These are phyloP conservation scores for Fusarium multiceps DNA, from an alignment of 2,329 filamentous ascomycete species.

Conservation along the genomic window DNA sequence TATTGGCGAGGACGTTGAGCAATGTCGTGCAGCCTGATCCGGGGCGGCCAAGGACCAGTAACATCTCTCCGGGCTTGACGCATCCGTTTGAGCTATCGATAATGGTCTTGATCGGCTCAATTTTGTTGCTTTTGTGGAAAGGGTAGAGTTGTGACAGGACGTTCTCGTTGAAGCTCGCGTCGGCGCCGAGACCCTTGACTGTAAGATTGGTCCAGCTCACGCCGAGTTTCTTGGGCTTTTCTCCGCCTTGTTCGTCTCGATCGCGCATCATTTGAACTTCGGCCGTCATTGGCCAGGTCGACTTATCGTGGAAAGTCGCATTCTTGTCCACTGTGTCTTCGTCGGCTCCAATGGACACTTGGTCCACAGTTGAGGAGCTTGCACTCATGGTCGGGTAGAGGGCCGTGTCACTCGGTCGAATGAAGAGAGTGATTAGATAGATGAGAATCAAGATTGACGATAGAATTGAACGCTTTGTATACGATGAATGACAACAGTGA, in stretches of 20 bases:
- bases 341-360: not conserved
- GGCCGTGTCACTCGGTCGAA: no score
- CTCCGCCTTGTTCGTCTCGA: not conserved
- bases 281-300: not conserved
- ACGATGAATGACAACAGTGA: not conserved
- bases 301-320: rapidly evolving
- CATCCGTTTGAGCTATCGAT: conserved; percentile 73
- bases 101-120: conserved; percentile 70
- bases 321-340: not conserved
- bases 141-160: conserved; percentile 67
- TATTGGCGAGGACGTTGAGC: conserved; percentile 75
- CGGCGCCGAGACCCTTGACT: conserved; percentile 69
- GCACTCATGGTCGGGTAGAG: not conserved
- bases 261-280: conserved; percentile 1
- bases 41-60: conserved; percentile 74
- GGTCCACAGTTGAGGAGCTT: not conserved
- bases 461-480: not conserved
- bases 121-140: conserved; percentile 61
- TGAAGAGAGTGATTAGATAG: no score
- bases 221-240: conserved; percentile 60
- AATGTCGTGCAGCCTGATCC: conserved; percentile 78
- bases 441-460: not conserved
- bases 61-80: conserved; percentile 78
- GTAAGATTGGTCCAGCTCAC: conserved; percentile 73
- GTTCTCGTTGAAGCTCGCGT: conserved; percentile 74